A percentile compares a stretch with the other conserved stretches of the same genome.
phyloP scores from a whole-genome alignment of 1,139 yeast species.

The Diutina mesorugosa region DNA sequence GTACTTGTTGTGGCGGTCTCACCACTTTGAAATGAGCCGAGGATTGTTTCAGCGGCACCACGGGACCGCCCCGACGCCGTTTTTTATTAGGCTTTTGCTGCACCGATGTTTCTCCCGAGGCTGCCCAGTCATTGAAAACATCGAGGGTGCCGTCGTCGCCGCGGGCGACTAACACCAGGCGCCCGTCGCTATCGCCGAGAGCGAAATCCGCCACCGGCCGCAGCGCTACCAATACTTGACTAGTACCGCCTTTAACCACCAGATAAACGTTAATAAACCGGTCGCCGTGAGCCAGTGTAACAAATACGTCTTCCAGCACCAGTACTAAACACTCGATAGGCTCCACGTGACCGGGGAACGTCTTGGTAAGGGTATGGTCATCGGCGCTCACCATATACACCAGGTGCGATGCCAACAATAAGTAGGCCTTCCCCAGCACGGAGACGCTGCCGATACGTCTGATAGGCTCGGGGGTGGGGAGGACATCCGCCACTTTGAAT shows the following conservation, averaged over 20 bases:
- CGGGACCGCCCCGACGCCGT: conserved; percentile 17
- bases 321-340: conserved; percentile 38
- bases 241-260: conserved; percentile 24
- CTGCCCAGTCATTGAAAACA: conserved; percentile 45
- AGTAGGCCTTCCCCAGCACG: conserved; percentile 25
- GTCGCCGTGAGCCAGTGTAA: conserved; percentile 66
- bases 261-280: conserved; percentile 67
- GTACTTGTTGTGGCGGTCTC: conserved; percentile 29
- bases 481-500: conserved; percentile 27
- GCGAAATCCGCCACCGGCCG: conserved; percentile 38
- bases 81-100: conserved; percentile 13
- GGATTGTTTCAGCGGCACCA: conserved; percentile 34
- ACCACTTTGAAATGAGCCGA: conserved; percentile 24
- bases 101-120: conserved; percentile 8
- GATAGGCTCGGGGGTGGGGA: conserved; percentile 20
- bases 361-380: conserved; percentile 21
- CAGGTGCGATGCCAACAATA: conserved; percentile 55
- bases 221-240: conserved; percentile 52
- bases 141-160: conserved; percentile 65
- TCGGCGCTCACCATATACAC: conserved; percentile 36
- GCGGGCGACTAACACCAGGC: conserved; percentile 36
- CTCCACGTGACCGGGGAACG: conserved; percentile 66
- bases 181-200: conserved; percentile 21
- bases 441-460: conserved; percentile 16
- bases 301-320: conserved; percentile 22